These are phyloP conservation scores for Cladosporium oxysporum DNA, from an alignment of 2,329 filamentous ascomycete species.

Conservation along the genomic window DNA sequence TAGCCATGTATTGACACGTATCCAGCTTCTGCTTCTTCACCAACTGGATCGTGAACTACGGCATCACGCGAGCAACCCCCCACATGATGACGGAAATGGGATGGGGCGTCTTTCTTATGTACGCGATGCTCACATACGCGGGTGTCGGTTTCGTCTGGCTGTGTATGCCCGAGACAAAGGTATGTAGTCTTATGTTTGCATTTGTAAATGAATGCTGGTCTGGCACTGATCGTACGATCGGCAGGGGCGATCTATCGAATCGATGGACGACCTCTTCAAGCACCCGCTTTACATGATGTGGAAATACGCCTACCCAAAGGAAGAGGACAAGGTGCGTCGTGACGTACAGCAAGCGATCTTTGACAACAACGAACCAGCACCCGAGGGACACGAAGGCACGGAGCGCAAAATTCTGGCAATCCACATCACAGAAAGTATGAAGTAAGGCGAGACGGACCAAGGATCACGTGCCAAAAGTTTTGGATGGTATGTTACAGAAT, in stretches of 20 bases:
- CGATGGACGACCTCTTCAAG: constrained; percentile 28
- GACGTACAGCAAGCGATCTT: constrained; percentile 22
- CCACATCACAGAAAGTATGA: not conserved
- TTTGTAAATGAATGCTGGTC: not conserved
- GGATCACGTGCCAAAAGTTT: not conserved
- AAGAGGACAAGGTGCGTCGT: constrained; percentile 24
- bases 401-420: not conserved
- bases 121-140: constrained; percentile 24
- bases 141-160: constrained; percentile 27
- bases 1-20: not conserved
- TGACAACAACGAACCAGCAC: not conserved
- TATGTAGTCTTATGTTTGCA: not conserved
- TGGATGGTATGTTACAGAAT: not conserved
- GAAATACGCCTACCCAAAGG: constrained; percentile 25
- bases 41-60: constrained; percentile 29
- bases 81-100: constrained; percentile 27
- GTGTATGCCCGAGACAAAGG: constrained; percentile 26
- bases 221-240: not conserved
- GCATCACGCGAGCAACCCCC: constrained; percentile 25
- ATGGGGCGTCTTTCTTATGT: constrained; percentile 25
- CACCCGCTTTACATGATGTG: constrained; percentile 27
- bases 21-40: constrained; percentile 28
- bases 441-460: not conserved
- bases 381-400: not conserved
- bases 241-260: constrained; percentile 24